These are phyloP conservation scores for Verbena officinalis DNA, from an alignment of 257 asterid genomes.

Conservation along the genomic window DNA sequence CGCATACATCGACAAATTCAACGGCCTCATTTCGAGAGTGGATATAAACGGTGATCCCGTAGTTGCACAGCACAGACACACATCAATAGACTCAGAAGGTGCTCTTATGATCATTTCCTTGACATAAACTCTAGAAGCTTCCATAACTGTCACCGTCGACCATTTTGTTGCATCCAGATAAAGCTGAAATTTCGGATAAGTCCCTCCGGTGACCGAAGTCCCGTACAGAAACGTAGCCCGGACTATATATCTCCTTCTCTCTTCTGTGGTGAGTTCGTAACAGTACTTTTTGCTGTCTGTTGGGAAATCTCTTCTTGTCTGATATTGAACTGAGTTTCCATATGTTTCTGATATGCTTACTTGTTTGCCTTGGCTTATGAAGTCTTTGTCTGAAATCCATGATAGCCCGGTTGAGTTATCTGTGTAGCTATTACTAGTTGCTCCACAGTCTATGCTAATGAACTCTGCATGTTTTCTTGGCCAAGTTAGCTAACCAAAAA, in stretches of 20 bases:
- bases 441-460: slow-evolving; percentile 93
- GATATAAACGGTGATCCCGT: slow-evolving; percentile 91
- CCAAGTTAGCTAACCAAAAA: neutral
- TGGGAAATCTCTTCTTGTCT: slow-evolving; percentile 74
- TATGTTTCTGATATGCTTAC: slow-evolving; percentile 39
- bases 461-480: slow-evolving; percentile 65
- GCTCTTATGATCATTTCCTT: slow-evolving; percentile 94
- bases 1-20: slow-evolving; percentile 90
- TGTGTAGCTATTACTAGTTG: slow-evolving; percentile 51
- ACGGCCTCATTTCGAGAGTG: slow-evolving; percentile 86
- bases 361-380: slow-evolving; percentile 55
- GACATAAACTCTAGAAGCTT: slow-evolving; percentile 63
- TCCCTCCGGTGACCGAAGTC: slow-evolving; percentile 44
- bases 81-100: slow-evolving; percentile 61
- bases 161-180: slow-evolving; percentile 87
- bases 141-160: slow-evolving; percentile 79
- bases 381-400: slow-evolving; percentile 69
- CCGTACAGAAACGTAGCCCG: slow-evolving; percentile 88
- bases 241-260: slow-evolving; percentile 76
- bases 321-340: slow-evolving; percentile 53
- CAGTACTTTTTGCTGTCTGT: slow-evolving; percentile 75
- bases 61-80: slow-evolving; percentile 91
- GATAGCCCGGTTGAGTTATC: slow-evolving; percentile 66
- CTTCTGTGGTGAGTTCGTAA: slow-evolving; percentile 65
- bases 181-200: slow-evolving; percentile 88